phyloP scores from a whole-genome alignment of 179 eudicot species.

The Spinacia oleracea region DNA sequence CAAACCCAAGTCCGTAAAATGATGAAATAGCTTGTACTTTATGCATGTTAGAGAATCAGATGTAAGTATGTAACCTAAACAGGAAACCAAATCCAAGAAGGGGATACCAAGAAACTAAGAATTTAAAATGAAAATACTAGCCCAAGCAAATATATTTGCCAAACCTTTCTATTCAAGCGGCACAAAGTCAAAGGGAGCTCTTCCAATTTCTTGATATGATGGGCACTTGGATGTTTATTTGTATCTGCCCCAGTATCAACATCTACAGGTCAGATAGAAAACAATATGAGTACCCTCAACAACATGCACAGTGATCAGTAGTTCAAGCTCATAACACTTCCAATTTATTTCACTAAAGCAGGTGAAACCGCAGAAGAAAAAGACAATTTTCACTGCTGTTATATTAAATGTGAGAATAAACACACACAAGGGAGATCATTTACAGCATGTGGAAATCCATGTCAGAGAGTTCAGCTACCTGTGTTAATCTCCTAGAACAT shows the following conservation, averaged over 20 bases:
- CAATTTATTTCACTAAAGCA: slow-evolving; percentile 5
- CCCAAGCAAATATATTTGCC: not conserved
- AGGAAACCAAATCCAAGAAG: not conserved
- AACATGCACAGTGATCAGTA: not conserved
- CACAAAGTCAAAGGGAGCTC: slow-evolving; percentile 64
- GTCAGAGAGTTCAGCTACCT: not conserved
- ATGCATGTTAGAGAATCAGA: not conserved
- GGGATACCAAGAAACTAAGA: not conserved
- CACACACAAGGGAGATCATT: not conserved
- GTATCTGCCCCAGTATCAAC: slow-evolving; percentile 33
- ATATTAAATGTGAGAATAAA: slow-evolving; percentile 1
- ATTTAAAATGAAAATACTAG: not conserved
- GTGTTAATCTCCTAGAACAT: not conserved
- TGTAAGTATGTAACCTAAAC: not conserved
- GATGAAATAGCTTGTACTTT: not conserved
- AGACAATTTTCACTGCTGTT: not conserved
- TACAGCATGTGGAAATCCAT: slow-evolving; percentile 4
- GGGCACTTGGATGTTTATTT: slow-evolving; percentile 37
- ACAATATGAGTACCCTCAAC: slow-evolving; percentile 21
- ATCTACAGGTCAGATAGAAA: slow-evolving; percentile 33
- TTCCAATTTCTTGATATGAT: slow-evolving; percentile 57
- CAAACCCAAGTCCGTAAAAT: not conserved
- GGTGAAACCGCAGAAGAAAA: not conserved
- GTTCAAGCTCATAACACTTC: not conserved
- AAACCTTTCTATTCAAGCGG: slow-evolving; percentile 62